A percentile compares a stretch with the other conserved stretches of the same genome.
Evolutionary conservation across 1,284 basidiomycete species (phyloP).

Genomic region (Thelephora terrestris): DNA sequence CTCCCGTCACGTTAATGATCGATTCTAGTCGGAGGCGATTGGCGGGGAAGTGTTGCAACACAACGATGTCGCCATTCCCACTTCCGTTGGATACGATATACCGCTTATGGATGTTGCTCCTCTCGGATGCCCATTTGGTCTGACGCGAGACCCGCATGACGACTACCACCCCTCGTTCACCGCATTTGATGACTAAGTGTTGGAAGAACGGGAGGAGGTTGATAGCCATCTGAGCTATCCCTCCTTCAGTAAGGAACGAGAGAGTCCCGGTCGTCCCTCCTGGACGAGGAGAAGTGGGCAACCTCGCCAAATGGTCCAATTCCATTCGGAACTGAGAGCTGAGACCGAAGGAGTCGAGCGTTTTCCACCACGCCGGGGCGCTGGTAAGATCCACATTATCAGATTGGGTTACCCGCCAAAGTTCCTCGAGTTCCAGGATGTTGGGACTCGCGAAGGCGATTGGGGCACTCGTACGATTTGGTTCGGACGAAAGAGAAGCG

Average conservation of each 20-base stretch:
- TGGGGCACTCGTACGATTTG: constrained; percentile 22
- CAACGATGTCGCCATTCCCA: constrained; percentile 34
- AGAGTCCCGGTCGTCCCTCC: constrained; percentile 32
- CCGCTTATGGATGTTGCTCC: constrained; percentile 36
- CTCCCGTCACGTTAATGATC: constrained; percentile 76
- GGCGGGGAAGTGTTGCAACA: constrained; percentile 67
- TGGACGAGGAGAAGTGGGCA: constrained; percentile 22
- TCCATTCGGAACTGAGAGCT: constrained; percentile 54
- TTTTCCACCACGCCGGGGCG: constrained; percentile 52
- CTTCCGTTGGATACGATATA: constrained; percentile 42
- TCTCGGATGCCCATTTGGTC: constrained; percentile 37
- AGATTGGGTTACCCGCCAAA: constrained; percentile 45
- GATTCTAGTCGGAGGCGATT: constrained; percentile 30
- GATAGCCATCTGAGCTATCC: constrained; percentile 70
- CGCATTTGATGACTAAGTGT: constrained; percentile 77
- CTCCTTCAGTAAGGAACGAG: constrained; percentile 55
- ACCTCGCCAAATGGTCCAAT: constrained; percentile 48
- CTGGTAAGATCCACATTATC: constrained; percentile 40
- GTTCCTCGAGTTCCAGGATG: constrained; percentile 57
- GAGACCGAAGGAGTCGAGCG: constrained; percentile 52
- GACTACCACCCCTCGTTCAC: constrained; percentile 54
- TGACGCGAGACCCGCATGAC: constrained; percentile 41
- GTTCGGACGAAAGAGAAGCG: constrained; percentile 16
- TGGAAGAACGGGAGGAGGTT: constrained; percentile 75
- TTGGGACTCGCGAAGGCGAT: constrained; percentile 75